These are phyloP conservation scores for Fusarium sp. DNA, from an alignment of 2,329 filamentous ascomycete genomes.

Conservation along the genomic window DNA sequence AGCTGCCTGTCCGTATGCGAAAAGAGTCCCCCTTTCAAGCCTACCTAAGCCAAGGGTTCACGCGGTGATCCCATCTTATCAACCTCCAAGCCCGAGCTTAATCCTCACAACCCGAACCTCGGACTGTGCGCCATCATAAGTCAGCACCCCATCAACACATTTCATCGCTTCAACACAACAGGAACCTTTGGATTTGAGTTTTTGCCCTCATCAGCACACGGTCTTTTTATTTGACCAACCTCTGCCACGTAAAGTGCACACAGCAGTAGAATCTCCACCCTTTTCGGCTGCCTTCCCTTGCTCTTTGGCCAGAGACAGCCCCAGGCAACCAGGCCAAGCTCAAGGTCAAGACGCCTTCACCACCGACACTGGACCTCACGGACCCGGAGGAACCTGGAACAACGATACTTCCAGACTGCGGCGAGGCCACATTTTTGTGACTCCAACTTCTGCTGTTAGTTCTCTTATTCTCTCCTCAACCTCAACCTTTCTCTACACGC, in stretches of 20 bases:
- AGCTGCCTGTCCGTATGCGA: not conserved
- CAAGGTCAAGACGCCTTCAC: slow-evolving; percentile 31
- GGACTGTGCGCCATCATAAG: slow-evolving; percentile 29
- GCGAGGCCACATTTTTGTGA: slow-evolving; percentile 20
- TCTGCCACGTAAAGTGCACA: slow-evolving; percentile 11
- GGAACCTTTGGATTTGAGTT: slow-evolving; percentile 28
- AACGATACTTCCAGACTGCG: slow-evolving; percentile 28
- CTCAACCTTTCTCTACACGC: slow-evolving; percentile 13
- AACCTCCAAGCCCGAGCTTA: slow-evolving; percentile 5
- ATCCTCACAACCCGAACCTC: slow-evolving; percentile 23
- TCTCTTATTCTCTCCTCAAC: not conserved
- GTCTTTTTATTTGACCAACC: slow-evolving; percentile 4
- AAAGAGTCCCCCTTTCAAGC: not conserved
- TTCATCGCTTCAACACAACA: slow-evolving; percentile 3
- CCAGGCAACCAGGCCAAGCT: slow-evolving; percentile 25
- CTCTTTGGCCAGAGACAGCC: slow-evolving; percentile 20
- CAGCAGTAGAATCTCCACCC: slow-evolving; percentile 16
- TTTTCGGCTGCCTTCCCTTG: slow-evolving; percentile 13
- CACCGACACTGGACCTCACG: slow-evolving; percentile 11
- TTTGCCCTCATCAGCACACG: slow-evolving; percentile 9
- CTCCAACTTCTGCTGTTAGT: slow-evolving; percentile 31
- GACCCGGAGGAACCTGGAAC: slow-evolving; percentile 31
- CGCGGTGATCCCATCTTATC: slow-evolving; percentile 12
- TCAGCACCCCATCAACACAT: slow-evolving; percentile 6
- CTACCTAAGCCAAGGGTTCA: not conserved